phyloP scores from a whole-genome alignment of 2,329 filamentous ascomycete genomes.

The Hypoxylon sp. region DNA sequence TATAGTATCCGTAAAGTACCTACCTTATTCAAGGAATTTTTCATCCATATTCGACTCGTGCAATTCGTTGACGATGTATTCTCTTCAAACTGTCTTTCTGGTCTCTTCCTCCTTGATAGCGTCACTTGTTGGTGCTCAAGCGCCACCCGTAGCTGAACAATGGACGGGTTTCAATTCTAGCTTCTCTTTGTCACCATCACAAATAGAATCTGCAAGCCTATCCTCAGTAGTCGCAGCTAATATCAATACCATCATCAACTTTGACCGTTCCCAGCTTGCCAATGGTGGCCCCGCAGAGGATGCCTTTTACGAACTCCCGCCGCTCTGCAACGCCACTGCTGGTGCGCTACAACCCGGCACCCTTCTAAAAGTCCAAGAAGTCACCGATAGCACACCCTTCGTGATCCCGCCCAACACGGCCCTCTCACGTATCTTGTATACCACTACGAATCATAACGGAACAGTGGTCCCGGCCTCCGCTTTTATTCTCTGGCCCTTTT shows the following conservation, averaged over 20 bases:
- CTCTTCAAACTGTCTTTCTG: background rate
- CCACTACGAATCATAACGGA: constrained; percentile 61
- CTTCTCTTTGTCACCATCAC: constrained; percentile 48
- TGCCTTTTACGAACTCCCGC: constrained; percentile 58
- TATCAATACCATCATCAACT: constrained; percentile 49
- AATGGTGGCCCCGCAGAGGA: constrained; percentile 55
- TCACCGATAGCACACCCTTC: constrained; percentile 58
- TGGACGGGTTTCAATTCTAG: constrained; percentile 51
- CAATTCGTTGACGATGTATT: background rate
- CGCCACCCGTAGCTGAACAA: constrained; percentile 29
- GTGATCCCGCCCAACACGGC: constrained; percentile 59
- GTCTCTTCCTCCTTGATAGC: constrained; percentile 4
- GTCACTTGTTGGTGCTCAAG: constrained; percentile 15
- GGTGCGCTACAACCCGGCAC: constrained; percentile 53
- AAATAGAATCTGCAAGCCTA: constrained; percentile 49
- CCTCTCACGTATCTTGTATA: constrained; percentile 65
- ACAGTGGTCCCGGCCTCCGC: constrained; percentile 63
- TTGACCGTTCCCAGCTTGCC: constrained; percentile 54
- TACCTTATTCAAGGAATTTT: too few species aligned
- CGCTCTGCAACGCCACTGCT: constrained; percentile 34
- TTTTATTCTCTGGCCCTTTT: constrained; percentile 66
- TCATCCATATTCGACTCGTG: background rate
- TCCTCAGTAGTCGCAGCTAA: constrained; percentile 35
- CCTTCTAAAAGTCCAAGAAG: constrained; percentile 59
- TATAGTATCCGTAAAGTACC: background rate